Base-by-base conservation (phyloP, 192 early-diverging fungal species). In the Umbelopsis sp. region DNA sequence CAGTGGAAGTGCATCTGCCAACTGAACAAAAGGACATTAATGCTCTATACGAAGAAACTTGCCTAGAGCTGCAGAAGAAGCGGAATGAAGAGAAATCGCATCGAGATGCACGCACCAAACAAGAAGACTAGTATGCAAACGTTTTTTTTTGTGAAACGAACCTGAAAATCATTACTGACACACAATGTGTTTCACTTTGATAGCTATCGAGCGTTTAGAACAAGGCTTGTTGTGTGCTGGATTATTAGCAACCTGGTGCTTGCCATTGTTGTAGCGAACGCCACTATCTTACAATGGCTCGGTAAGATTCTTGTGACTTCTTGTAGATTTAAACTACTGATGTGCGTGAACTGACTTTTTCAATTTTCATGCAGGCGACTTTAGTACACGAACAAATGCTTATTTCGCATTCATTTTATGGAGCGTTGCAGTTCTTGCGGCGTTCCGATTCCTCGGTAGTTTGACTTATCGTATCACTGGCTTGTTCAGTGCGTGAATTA, bases 351-450 rank as follows among this genome's bases (percentile, higher is more conserved):
- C 27, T 30, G 55, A 25, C 33, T 22, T 23, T 30, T 30, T 30
- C n/a, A 30, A 20, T 25, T 23, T 23, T 9, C 4, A 12, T 35
- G 30, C 33, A 64, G 13, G 75, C 49, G 1, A 51, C 74, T 44
- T 83, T 71, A n/a, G 67, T 69, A 23, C 70, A n/a, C 69, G 78
- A 9, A 33, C 23, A 0, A 82, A 86, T 23, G 81, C 81, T 16
- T 94, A 92, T 58, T 75, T 93, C 68, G 89, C 86, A 21, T 92
- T 96, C 75, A 92, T 95, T 46, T 89, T 97, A 51, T 97, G 91
- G 87, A 89, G 89, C 3, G 93, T 95, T n/a, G 85, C 87, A 1
- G 88, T 74, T 8, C 80, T 96, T 50, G 81, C 91, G 1, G 74
- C 78, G 0, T 83, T 95, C 74, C 84, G 94, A 35, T 94, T 94